These are phyloP conservation scores for Axilococcus clingmanii DNA, from an alignment of 139 green algal species.

Conservation along the genomic window DNA sequence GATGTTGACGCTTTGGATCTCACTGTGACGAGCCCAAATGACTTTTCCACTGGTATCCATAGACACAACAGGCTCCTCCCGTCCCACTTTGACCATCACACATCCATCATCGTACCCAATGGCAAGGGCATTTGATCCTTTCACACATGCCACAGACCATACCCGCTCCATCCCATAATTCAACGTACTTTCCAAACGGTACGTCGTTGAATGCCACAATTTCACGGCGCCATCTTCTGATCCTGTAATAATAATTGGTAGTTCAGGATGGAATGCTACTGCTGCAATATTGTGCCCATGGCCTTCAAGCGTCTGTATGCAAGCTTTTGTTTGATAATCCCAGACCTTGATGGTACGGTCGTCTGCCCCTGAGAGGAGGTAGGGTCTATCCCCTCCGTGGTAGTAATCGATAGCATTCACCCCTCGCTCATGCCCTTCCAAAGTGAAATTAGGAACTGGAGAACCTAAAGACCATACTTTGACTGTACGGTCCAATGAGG, in stretches of 20 bases:
- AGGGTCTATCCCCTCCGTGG: slow-evolving; percentile 83
- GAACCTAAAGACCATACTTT: slow-evolving; percentile 96
- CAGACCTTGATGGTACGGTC: slow-evolving; percentile 83
- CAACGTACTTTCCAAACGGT: slow-evolving; percentile 84
- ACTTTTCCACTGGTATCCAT: slow-evolving; percentile 98
- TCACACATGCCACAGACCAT: slow-evolving; percentile 78
- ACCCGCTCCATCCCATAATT: slow-evolving; percentile 96
- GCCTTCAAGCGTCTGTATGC: slow-evolving; percentile 91
- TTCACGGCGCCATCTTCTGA: slow-evolving; percentile 93
- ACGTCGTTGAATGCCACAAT: slow-evolving; percentile 96
- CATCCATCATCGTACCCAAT: slow-evolving; percentile 86
- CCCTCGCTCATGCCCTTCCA: slow-evolving; percentile 98
- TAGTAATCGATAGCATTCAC: slow-evolving; percentile 99
- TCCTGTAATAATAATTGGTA: slow-evolving; percentile 91
- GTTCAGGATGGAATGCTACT: slow-evolving; percentile 96
- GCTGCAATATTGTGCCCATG: slow-evolving; percentile 85
- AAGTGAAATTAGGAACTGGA: slow-evolving; percentile 92
- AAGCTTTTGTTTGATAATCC: slow-evolving; percentile 99
- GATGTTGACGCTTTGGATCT: slow-evolving; percentile 85
- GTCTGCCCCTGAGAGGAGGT: slow-evolving; percentile 93
- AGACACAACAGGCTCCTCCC: slow-evolving; percentile 93
- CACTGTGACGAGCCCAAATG: slow-evolving; percentile 85
- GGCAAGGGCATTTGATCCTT: slow-evolving; percentile 70
- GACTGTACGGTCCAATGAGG: slow-evolving; percentile 92
- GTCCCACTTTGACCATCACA: slow-evolving; percentile 86